Evolutionary conservation across 2,329 filamentous ascomycete species (phyloP), one percentile per base, ranked within the genome.

Genomic region (Dactylellina parvicollis): DNA sequence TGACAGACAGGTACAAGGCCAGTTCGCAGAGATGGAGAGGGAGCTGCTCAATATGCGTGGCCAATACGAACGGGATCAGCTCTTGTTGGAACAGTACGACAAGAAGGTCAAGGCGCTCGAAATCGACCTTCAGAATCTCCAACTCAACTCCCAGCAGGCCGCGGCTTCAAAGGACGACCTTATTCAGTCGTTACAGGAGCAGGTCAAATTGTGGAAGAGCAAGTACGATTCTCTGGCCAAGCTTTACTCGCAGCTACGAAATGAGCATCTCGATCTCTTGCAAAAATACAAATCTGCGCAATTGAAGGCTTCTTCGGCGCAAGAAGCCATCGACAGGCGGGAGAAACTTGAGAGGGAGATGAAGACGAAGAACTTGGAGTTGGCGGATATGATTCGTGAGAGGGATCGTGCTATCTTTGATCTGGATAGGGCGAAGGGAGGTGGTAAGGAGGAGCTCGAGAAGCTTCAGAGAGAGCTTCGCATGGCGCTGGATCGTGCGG

Each of bases 311-410:
- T 92, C 94, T 14, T 98, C 93, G 3, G 95, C 95, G 0, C 94
- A 98, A 80, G 95, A 99, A 82, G 95, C 95, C 1, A 96, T 98
- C 75, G 95, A 98, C 66, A 89, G 87, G 77, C 89, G 94, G 7
- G 95, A 99, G 83, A 96, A 96, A 84, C 86, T 99, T 57, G 92
- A 98, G 83, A 90, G 94, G 32, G 95, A 99, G 82, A 90, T 99
- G 80, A 99, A 99, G 86, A 97, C 94, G 28, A 99, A 99, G 87
- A 99, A 99, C 80, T 84, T 99, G n/a, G 95, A 99, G 81, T 83
- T 99, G 74, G 95, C 95, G 30, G 92, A 98, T 80, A 98, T 99
- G 95, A 99, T 99, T 76, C 88, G 95, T 44, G 95, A 99, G 83
- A 87, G 95, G 77, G 95, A 99, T 79, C 88, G 95, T 75, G 95